Conservation (phyloP, 805 yeast species). For the Kuraishia piskuri region DNA sequence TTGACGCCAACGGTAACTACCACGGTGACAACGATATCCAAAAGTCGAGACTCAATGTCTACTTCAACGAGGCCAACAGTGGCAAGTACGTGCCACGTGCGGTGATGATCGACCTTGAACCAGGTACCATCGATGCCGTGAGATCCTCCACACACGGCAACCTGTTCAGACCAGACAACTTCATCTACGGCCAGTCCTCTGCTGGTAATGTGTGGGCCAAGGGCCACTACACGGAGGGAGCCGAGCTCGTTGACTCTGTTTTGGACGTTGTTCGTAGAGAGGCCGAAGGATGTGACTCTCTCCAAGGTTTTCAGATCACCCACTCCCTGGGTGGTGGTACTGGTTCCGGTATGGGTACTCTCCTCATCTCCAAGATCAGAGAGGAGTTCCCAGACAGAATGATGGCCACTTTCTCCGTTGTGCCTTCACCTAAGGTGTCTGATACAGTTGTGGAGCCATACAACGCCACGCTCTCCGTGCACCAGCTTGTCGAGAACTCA, state of each 20-base stretch:
- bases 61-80: slow-evolving; percentile 78
- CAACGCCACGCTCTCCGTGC: slow-evolving; percentile 85
- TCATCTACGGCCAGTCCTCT: slow-evolving; percentile 81
- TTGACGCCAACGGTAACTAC: slow-evolving; percentile 67
- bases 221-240: slow-evolving; percentile 95
- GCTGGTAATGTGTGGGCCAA: slow-evolving; percentile 98
- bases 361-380: slow-evolving; percentile 74
- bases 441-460: slow-evolving; percentile 95
- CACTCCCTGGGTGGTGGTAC: slow-evolving; percentile 89
- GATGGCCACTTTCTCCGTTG: slow-evolving; percentile 92
- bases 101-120: slow-evolving; percentile 86
- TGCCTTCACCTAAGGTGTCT: slow-evolving; percentile 84
- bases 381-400: slow-evolving; percentile 94
- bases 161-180: slow-evolving; percentile 87
- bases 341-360: slow-evolving; percentile 94
- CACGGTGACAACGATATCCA: slow-evolving; percentile 51
- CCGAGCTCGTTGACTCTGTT: slow-evolving; percentile 85
- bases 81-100: slow-evolving; percentile 93
- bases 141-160: slow-evolving; percentile 75
- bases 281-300: slow-evolving; percentile 86
- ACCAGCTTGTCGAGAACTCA: slow-evolving; percentile 83
- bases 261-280: slow-evolving; percentile 88
- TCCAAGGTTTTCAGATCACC: slow-evolving; percentile 90
- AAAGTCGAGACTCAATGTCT: slow-evolving; percentile 56
- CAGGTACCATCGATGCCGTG: slow-evolving; percentile 86